Base-by-base conservation (phyloP, 345 rosid species). In the Gossypium rotundifolium region DNA sequence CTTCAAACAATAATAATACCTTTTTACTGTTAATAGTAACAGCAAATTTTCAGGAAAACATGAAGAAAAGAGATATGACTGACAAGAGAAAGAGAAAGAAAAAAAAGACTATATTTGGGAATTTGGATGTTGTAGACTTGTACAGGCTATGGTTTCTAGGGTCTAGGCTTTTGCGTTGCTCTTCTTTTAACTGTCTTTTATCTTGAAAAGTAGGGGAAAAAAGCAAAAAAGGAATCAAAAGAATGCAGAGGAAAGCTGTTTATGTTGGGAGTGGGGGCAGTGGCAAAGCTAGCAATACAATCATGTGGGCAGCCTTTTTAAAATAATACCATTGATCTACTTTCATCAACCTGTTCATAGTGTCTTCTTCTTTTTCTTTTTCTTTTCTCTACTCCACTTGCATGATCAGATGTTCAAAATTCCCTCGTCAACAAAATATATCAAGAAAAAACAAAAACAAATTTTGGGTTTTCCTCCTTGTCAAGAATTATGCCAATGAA, bases 281-380 rank as follows among this genome's bases (percentile, higher is more conserved):
- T n/a, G 61, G 61, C 29, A 20, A 57, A 67, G 29, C 48, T 69
- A 78, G 65, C 76, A 52, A 59, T 7, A 20, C 78, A 82, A 73
- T 71, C 86, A 81, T 79, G 86, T 77, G 81, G 71, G 65, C 58
- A 70, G 62, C 49, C 60, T 63, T 44, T 20, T 20, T 1, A 12
- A 53, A 51, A 27, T 9, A 64, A 4, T 3, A 38, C 22, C 12
- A 64, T 11, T 64, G 23, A 17, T 64, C 25, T 38, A 44, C 52
- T 42, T 23, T 22, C 62, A 58, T 11, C 17, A 58, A 22, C 33
- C 33, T 11, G 62, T 0, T 58, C 62, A 23, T 3, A 11, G 62
- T 11, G 33, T 5, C 1, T 5, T 3, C 0, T 29, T 33, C 4
- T 10, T 23, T 4, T 55, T 6, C 5, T 10, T 11, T 22, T 55